These are phyloP conservation scores for Penicillium silybi DNA, from an alignment of 495 filamentous ascomycete genomes.

Conservation along the genomic window DNA sequence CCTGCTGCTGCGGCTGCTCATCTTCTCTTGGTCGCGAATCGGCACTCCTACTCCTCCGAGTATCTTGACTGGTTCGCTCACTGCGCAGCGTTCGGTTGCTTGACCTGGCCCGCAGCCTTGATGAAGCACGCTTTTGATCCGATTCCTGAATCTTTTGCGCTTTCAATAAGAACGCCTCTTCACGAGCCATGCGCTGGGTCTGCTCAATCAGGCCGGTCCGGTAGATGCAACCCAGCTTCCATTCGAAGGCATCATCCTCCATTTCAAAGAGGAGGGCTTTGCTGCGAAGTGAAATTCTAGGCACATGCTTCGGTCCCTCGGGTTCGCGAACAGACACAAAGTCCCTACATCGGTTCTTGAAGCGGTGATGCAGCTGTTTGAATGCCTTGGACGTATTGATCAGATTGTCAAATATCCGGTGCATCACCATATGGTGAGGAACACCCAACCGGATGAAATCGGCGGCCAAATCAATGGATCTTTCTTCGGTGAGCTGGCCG, in stretches of 20 bases:
- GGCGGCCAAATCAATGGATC: conserved; percentile 74
- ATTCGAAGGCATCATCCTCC: conserved; percentile 96
- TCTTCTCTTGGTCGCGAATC: conserved; percentile 39
- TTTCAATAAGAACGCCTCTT: conserved; percentile 86
- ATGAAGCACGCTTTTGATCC: conserved; percentile 48
- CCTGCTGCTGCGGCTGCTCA: conserved; percentile 5
- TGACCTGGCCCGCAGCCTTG: conserved; percentile 50
- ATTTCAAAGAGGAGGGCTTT: conserved; percentile 83
- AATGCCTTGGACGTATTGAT: conserved; percentile 82
- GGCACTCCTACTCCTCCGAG: conserved; percentile 51
- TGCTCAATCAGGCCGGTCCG: conserved; percentile 83
- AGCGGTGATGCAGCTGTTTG: conserved; percentile 86
- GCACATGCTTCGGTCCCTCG: conserved; percentile 79
- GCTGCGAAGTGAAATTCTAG: conserved; percentile 74
- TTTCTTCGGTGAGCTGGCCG: conserved; percentile 61
- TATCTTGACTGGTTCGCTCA: conserved; percentile 41
- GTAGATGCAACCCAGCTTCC: conserved; percentile 92
- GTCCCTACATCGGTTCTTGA: conserved; percentile 79
- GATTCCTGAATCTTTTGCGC: conserved; percentile 74
- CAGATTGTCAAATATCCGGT: conserved; percentile 88
- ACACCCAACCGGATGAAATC: conserved; percentile 87
- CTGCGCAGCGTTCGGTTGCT: conserved; percentile 44
- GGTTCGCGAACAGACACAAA: conserved; percentile 79
- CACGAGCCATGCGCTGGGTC: conserved; percentile 78
- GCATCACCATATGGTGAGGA: conserved; percentile 89